phyloP scores from a whole-genome alignment of 768 basidiomycete species.

The Myochromella boudieri region DNA sequence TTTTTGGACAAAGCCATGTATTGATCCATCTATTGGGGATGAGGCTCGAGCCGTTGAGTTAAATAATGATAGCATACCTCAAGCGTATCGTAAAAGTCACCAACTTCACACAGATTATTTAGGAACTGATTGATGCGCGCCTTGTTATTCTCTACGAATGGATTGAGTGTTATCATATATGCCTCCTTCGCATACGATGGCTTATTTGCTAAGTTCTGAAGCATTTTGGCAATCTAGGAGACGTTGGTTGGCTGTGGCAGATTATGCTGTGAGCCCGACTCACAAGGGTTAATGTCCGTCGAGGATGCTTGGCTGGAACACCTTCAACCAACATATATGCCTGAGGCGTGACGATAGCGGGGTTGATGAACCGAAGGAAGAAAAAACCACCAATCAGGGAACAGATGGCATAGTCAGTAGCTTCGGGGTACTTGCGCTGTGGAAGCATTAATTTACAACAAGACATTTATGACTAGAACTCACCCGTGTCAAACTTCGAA shows the following conservation, averaged over 20 bases:
- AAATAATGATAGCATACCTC: constrained; percentile 58
- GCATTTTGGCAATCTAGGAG: constrained; percentile 94
- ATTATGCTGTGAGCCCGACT: constrained; percentile 1
- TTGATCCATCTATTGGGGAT: constrained; percentile 84
- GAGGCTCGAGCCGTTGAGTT: not conserved
- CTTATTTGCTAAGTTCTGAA: constrained; percentile 98
- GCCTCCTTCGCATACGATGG: constrained; percentile 97
- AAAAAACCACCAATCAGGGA: constrained; percentile 99
- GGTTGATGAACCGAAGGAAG: constrained; percentile 99
- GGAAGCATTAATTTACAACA: not conserved
- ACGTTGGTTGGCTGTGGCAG: constrained; percentile 5
- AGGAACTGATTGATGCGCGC: constrained; percentile 96
- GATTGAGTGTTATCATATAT: constrained; percentile 98
- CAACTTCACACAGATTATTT: constrained; percentile 96
- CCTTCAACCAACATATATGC: constrained; percentile 99
- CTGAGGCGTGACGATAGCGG: constrained; percentile 97
- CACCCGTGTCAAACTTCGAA: constrained; percentile 92
- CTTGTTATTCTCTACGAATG: constrained; percentile 99
- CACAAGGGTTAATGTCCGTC: constrained; percentile 89
- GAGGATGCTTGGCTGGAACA: constrained; percentile 95
- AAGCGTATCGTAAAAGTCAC: constrained; percentile 97
- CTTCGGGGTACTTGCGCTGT: constrained; percentile 98
- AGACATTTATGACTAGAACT: constrained; percentile 22
- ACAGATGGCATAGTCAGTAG: constrained; percentile 97
- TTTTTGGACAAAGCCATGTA: constrained; percentile 99